Evolutionary conservation across 805 yeast species (phyloP).

Genomic region (Clavispora santaluciae): DNA sequence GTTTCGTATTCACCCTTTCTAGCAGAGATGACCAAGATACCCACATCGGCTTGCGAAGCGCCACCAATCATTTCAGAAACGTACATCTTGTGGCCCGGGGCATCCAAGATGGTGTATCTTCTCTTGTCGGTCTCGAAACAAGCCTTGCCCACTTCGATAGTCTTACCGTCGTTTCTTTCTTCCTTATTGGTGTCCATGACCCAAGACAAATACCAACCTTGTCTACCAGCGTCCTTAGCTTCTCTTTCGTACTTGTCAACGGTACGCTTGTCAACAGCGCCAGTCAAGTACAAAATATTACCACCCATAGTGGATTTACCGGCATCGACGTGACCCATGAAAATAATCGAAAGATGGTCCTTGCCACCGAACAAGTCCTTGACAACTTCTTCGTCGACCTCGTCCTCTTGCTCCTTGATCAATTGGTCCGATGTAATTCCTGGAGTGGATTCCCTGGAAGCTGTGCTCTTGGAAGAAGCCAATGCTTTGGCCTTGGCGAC

Average conservation of each 20-base stretch:
- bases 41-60: conserved; percentile 99
- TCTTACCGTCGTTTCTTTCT: conserved; percentile 98
- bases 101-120: conserved; percentile 96
- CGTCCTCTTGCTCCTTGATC: conserved; percentile 69
- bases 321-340: conserved; percentile 99
- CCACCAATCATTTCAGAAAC: conserved; percentile 99
- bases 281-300: conserved; percentile 85
- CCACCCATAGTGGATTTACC: conserved; percentile 99
- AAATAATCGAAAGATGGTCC: conserved; percentile 93
- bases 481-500: conserved; percentile 4
- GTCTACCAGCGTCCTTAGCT: conserved; percentile 99
- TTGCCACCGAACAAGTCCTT: conserved; percentile 95
- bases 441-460: conserved; percentile 19
- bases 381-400: conserved; percentile 80
- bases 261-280: conserved; percentile 97
- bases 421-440: conserved; percentile 44
- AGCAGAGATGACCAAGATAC: conserved; percentile 93
- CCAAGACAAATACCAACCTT: conserved; percentile 99
- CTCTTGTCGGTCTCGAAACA: conserved; percentile 97
- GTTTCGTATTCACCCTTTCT: conserved; percentile 99
- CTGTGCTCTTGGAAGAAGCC: conserved; percentile 7
- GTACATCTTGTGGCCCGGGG: conserved; percentile 99
- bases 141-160: conserved; percentile 98
- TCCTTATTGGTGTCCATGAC: conserved; percentile 99
- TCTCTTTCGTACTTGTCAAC: conserved; percentile 97